Evolutionary conservation across 352 stramenopile species (phyloP).

Genomic region (Aphanomyces euteiches): DNA sequence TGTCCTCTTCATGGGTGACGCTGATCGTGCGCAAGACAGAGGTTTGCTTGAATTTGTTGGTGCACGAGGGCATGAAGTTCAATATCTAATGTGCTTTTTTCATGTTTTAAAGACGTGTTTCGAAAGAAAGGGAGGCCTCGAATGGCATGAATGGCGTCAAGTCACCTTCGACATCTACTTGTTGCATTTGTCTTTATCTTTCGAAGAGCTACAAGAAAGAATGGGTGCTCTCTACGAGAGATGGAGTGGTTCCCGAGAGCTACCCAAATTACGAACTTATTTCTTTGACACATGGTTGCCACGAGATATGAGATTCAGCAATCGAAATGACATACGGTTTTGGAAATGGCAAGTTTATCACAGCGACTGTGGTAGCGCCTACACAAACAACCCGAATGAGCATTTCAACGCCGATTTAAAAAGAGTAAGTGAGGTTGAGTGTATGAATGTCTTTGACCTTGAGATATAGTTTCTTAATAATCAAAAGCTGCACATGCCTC

Average conservation of each 20-base stretch:
- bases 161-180: background rate
- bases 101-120: background rate
- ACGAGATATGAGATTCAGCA: background rate
- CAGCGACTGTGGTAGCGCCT: no score
- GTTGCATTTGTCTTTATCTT: background rate
- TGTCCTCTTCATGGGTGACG: background rate
- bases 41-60: background rate
- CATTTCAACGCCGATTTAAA: background rate
- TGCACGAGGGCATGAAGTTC: background rate
- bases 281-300: conserved; percentile 9
- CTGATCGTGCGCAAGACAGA: background rate
- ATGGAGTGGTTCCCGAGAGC: background rate
- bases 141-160: background rate
- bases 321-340: background rate
- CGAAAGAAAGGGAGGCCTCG: background rate
- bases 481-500: no score
- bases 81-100: background rate
- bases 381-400: background rate
- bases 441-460: no score
- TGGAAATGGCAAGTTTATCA: background rate
- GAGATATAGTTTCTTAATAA: no score
- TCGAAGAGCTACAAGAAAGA: background rate
- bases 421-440: background rate
- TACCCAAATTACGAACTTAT: background rate
- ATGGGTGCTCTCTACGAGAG: background rate